These are phyloP conservation scores for Ganoderma boninense DNA, from an alignment of 1,284 basidiomycete species.

Conservation along the genomic window DNA sequence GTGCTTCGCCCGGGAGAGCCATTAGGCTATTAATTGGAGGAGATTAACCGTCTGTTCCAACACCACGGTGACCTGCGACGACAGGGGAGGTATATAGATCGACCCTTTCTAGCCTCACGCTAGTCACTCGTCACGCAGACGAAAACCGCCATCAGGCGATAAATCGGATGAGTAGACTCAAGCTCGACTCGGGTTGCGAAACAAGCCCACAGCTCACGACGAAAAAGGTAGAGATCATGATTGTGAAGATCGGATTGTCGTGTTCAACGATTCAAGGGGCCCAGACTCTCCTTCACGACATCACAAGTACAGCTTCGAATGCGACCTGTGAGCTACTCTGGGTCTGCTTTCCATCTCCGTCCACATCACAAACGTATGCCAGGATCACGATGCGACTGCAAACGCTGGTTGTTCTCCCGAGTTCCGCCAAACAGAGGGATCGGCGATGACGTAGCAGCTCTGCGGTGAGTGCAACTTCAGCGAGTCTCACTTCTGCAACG, in stretches of 20 bases:
- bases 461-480: background rate
- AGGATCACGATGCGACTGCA: background rate
- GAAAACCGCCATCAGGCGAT: background rate
- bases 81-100: background rate
- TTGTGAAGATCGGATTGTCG: background rate
- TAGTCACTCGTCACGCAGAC: background rate
- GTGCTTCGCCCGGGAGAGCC: background rate
- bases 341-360: background rate
- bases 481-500: background rate
- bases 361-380: background rate
- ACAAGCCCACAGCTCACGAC: no score
- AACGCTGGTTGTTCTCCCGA: background rate
- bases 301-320: background rate
- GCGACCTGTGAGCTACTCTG: background rate
- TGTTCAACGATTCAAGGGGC: background rate
- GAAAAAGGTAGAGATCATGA: background rate
- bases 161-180: background rate
- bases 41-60: background rate
- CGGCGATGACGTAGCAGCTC: background rate
- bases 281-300: background rate
- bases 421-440: background rate
- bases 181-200: background rate
- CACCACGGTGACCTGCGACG: background rate
- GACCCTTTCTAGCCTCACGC: background rate
- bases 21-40: no score